Evolutionary conservation across 192 early-diverging fungal genomes (phyloP).

Genomic region (Coemansia sp.): DNA sequence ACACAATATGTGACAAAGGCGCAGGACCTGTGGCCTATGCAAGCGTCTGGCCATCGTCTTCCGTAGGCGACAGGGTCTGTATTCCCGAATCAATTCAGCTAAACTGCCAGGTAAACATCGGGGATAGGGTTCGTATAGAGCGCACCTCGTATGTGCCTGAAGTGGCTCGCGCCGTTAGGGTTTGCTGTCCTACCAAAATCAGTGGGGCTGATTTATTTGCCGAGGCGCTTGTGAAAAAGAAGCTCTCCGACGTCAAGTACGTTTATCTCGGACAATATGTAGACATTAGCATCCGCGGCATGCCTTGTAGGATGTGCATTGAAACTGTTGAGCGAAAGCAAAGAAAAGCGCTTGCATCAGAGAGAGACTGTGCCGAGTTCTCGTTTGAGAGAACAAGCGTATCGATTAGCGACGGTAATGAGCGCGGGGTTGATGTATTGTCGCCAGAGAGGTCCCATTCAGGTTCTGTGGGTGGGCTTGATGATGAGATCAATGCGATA

Average conservation of each 20-base stretch:
- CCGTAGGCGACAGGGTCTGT: constrained; percentile 14
- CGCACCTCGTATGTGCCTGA: constrained; percentile 5
- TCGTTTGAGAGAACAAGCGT: constrained; percentile 7
- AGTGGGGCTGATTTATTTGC: constrained; percentile 15
- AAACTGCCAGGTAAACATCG: constrained; percentile 36
- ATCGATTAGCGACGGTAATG: background rate
- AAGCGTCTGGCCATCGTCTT: constrained; percentile 38
- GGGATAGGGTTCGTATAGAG: constrained; percentile 31
- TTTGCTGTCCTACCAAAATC: background rate
- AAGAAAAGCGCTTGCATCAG: background rate
- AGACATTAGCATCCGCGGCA: constrained; percentile 33
- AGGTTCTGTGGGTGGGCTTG: constrained; percentile 75
- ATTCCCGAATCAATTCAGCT: constrained; percentile 22
- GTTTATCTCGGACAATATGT: constrained; percentile 24
- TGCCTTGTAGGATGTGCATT: constrained; percentile 20
- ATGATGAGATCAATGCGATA: constrained; percentile 66
- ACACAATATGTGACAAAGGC: background rate
- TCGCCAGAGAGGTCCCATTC: background rate
- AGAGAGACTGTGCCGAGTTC: constrained; percentile 10
- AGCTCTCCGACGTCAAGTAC: constrained; percentile 31
- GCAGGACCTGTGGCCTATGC: constrained; percentile 17
- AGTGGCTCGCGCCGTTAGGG: constrained; percentile 12
- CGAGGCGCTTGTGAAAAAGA: constrained; percentile 18
- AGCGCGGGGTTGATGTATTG: background rate
- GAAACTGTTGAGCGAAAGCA: background rate